phyloP scores from a whole-genome alignment of 2,329 filamentous ascomycete genomes.

The Pyrenochaeta sp. region DNA sequence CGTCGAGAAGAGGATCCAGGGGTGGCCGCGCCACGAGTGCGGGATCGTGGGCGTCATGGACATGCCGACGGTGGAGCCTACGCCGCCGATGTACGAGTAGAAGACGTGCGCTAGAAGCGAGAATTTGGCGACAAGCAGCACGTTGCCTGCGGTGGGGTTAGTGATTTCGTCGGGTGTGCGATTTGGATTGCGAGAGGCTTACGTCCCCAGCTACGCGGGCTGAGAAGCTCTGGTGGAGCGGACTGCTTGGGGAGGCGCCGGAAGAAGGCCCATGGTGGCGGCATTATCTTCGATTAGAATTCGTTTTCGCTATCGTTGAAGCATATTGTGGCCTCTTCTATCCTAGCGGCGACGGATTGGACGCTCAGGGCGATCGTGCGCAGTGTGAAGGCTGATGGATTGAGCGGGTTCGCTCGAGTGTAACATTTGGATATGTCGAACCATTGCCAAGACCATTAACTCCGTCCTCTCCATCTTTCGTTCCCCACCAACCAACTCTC shows the following conservation, averaged over 20 bases:
- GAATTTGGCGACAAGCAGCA: slow-evolving; percentile 19
- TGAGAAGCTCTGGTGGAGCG: slow-evolving; percentile 5
- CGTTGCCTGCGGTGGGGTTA: slow-evolving; percentile 14
- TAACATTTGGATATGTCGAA: too few relatives aligned
- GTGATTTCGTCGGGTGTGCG: background rate
- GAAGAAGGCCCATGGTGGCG: slow-evolving; percentile 26
- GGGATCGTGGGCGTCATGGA: slow-evolving; percentile 89
- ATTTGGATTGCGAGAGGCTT: slow-evolving; percentile 1
- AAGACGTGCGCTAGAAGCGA: slow-evolving; percentile 45
- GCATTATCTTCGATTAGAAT: slow-evolving; percentile 17
- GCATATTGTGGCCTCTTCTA: slow-evolving; percentile 12
- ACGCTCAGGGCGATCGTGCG: background rate
- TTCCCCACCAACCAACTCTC: too few relatives aligned
- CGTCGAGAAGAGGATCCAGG: slow-evolving; percentile 35
- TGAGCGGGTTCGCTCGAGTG: slow-evolving; percentile 3
- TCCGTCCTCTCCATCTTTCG: too few relatives aligned
- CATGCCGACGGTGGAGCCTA: slow-evolving; percentile 70
- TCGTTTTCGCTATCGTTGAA: slow-evolving; percentile 20
- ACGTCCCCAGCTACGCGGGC: slow-evolving; percentile 7
- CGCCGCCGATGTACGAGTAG: slow-evolving; percentile 64
- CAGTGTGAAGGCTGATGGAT: slow-evolving; percentile 1
- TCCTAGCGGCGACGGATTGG: background rate
- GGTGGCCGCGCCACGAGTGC: slow-evolving; percentile 16
- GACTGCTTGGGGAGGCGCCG: slow-evolving; percentile 14
- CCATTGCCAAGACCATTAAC: slow-evolving; percentile 29